Percentiles rank a stretch among this genome's conserved stretches.
These are phyloP conservation scores for Pseudogymnoascus sp. DNA, from an alignment of 2,329 filamentous ascomycete genomes.

Conservation along the genomic window DNA sequence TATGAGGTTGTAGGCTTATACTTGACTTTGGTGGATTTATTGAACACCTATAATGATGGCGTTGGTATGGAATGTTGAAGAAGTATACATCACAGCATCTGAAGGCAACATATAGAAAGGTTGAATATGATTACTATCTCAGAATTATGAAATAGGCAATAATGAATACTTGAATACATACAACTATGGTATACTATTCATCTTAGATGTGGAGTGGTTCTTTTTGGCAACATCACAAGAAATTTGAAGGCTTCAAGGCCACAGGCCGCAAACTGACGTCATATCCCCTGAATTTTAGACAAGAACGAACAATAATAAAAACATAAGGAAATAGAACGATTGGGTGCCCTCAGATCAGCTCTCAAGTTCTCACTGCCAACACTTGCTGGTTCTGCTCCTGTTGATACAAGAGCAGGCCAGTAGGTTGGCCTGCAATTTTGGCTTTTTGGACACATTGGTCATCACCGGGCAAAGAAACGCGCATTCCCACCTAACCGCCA, in stretches of 20 bases:
- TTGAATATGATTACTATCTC: not conserved
- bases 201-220: not conserved
- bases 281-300: not conserved
- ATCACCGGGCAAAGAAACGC: conserved; percentile 28
- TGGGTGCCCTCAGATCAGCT: conserved; percentile 32
- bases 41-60: not conserved
- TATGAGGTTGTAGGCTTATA: too few relatives aligned
- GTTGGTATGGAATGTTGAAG: not conserved
- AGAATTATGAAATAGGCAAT: not conserved
- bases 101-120: not conserved
- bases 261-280: not conserved
- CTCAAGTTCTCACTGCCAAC: conserved; percentile 34
- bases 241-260: not conserved
- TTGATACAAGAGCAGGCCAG: conserved; percentile 16
- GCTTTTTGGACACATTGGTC: conserved; percentile 32
- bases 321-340: not conserved
- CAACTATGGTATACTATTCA: not conserved
- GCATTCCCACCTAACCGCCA: conserved; percentile 14
- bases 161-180: not conserved
- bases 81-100: not conserved
- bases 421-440: conserved; percentile 33
- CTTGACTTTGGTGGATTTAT: not conserved
- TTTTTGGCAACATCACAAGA: not conserved
- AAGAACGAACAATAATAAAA: not conserved
- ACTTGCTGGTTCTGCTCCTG: conserved; percentile 20